Evolutionary conservation across 2,329 filamentous ascomycete species (phyloP).

Genomic region (Arthroderma sp.): DNA sequence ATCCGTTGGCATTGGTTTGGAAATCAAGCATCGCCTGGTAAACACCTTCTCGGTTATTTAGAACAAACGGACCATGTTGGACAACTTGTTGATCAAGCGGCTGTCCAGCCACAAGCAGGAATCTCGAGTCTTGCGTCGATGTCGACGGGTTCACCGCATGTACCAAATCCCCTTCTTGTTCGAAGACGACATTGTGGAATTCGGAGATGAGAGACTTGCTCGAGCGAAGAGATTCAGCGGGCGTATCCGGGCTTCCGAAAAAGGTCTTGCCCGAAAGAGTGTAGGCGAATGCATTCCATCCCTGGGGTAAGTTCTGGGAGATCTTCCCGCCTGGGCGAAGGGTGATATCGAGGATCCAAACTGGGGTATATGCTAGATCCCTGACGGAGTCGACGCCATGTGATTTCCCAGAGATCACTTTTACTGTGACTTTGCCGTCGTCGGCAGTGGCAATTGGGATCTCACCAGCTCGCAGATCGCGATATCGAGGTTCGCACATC

Average conservation of each 20-base stretch:
- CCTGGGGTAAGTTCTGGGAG: constrained; percentile 58
- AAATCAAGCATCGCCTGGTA: constrained; percentile 66
- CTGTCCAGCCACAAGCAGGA: constrained; percentile 61
- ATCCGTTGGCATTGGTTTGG: constrained; percentile 59
- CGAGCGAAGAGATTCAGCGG: constrained; percentile 1
- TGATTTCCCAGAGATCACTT: constrained; percentile 78
- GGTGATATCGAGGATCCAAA: constrained; percentile 84
- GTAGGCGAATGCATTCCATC: constrained; percentile 87
- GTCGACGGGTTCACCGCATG: constrained; percentile 54
- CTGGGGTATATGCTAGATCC: constrained; percentile 87
- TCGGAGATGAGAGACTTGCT: constrained; percentile 44
- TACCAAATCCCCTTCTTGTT: constrained; percentile 62
- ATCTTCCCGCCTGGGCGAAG: constrained; percentile 68
- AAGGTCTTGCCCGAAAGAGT: constrained; percentile 58
- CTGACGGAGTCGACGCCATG: constrained; percentile 76
- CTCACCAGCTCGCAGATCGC: constrained; percentile 65
- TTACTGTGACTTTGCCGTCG: constrained; percentile 61
- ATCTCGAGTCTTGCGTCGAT: constrained; percentile 42
- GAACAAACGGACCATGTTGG: constrained; percentile 77
- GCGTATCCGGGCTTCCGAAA: constrained; percentile 38
- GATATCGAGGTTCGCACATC: constrained; percentile 79
- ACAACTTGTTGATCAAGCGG: constrained; percentile 69
- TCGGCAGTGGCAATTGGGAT: constrained; percentile 64
- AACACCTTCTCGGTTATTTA: constrained; percentile 57
- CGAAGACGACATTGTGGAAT: constrained; percentile 84